A percentile compares a stretch with the other conserved stretches of the same genome.
Conservation (phyloP, 2,329 filamentous ascomycete genomes). For the Claviceps pazoutovae region DNA sequence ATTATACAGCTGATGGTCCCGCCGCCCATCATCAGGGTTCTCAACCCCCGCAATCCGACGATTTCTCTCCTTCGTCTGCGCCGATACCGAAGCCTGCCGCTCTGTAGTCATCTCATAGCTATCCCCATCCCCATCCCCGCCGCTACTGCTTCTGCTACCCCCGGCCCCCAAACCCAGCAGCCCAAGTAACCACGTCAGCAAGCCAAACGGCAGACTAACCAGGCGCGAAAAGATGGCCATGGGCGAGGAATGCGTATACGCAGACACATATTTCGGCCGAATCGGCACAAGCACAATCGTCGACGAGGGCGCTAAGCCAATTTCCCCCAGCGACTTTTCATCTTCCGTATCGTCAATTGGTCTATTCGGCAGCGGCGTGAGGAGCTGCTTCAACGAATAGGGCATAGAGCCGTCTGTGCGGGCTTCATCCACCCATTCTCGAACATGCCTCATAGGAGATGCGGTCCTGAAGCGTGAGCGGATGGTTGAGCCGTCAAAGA, state of each 20-base stretch:
- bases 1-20: conserved; percentile 69
- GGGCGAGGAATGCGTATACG: conserved; percentile 22
- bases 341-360: conserved; percentile 67
- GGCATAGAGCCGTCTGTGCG: conserved; percentile 44
- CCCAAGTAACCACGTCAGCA: conserved; percentile 23
- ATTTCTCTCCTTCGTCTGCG: conserved; percentile 12
- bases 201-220: conserved; percentile 16
- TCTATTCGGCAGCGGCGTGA: conserved; percentile 63
- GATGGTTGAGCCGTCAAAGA: conserved; percentile 74
- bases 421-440: conserved; percentile 61
- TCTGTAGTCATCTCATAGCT: not conserved
- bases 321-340: conserved; percentile 46
- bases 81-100: conserved; percentile 2
- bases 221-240: conserved; percentile 16
- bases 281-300: conserved; percentile 73
- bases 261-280: conserved; percentile 25
- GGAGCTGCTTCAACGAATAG: conserved; percentile 73
- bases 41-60: conserved; percentile 16
- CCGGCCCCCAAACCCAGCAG: conserved; percentile 16
- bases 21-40: conserved; percentile 37
- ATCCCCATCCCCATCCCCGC: conserved; percentile 3
- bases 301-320: conserved; percentile 64
- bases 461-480: conserved; percentile 55
- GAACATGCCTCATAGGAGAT: conserved; percentile 53
- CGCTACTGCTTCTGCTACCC: conserved; percentile 1